Base-by-base conservation (phyloP, 2,329 filamentous ascomycete species). In the Aspergillus sp. region DNA sequence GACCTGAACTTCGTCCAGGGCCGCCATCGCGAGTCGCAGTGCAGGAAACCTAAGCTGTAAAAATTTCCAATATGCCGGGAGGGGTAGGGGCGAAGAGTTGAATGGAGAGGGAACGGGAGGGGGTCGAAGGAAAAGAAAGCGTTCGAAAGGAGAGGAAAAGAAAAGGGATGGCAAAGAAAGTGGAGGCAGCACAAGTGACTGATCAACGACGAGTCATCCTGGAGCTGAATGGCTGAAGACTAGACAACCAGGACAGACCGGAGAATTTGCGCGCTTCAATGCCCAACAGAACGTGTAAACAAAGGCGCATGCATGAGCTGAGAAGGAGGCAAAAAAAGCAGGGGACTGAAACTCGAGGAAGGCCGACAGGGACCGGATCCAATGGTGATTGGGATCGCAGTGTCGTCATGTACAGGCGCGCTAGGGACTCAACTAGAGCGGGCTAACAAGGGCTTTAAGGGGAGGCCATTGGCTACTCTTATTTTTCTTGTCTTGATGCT, bases 1-100 rank as follows among this genome's bases (percentile, higher is more conserved):
- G 46, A 95, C 83, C 66, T 88, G 84, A 63, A 96, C 80, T 48
- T 87, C 83, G 62, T 79, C 77, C 59, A 71, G 64, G 54, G 73
- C 68, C 58, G 74, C 74, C 76, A 79, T 79, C 25, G 72, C 72
- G 72, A 77, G 77, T 23, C 49, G 49, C 46, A 45, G 48, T 45
- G 48, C 25, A 50, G 25, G 25, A 45, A 28, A 15, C 15, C 22
- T 54, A 49, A 38, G 52, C 22, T 25, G 55, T 41, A 31, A 43
- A 55, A 45, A 23, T 34, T 11, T 13, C 17, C 23, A 38, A 17
- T 31, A n/a, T 23, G 48, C 34, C 46, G 54, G 59, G 43, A 58
- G 53, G 59, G 47, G 54, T 25, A 46, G 45, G 51, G 54, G 41
- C 28, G 50, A 30, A 55, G 62, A 53, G 61, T 57, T 50, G 46